A percentile compares a stretch with the other conserved stretches of the same genome.
Conservation (phyloP, 1,284 basidiomycete genomes). For the Marasmius sp. region DNA sequence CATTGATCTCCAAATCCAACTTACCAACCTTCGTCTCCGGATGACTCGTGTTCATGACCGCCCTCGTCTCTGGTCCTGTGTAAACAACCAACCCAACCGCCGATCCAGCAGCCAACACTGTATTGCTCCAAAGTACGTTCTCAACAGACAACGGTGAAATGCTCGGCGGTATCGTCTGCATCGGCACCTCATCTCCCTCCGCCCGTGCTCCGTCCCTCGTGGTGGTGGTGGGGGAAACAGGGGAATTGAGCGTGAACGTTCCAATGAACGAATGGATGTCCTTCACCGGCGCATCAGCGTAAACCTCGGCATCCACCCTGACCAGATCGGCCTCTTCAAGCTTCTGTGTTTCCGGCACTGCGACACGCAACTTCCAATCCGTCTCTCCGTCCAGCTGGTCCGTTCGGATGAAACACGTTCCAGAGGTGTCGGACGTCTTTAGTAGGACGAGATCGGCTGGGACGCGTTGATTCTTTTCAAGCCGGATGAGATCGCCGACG, state of each 20-base stretch:
- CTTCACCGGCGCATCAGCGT: conserved; percentile 93
- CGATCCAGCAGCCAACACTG: conserved; percentile 93
- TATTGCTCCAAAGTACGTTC: conserved; percentile 95
- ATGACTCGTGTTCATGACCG: conserved; percentile 99
- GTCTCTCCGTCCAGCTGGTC: conserved; percentile 99
- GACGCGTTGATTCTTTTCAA: conserved; percentile 97
- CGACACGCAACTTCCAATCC: conserved; percentile 96
- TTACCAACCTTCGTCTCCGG: conserved; percentile 94
- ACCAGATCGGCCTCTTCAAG: conserved; percentile 70
- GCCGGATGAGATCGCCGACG: conserved; percentile 88
- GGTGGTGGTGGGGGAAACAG: conserved; percentile 37
- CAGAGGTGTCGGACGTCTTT: conserved; percentile 82
- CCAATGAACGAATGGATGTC: conserved; percentile 97
- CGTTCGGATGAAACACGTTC: conserved; percentile 96
- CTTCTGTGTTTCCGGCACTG: conserved; percentile 83
- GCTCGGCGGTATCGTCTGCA: conserved; percentile 54
- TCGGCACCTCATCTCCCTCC: conserved; percentile 33
- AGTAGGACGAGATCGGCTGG: conserved; percentile 94
- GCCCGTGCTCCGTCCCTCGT: conserved; percentile 29
- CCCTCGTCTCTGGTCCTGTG: conserved; percentile 92
- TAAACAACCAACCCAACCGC: conserved; percentile 94
- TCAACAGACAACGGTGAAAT: conserved; percentile 87
- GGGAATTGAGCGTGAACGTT: conserved; percentile 78
- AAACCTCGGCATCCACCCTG: conserved; percentile 40
- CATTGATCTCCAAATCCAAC: conserved; percentile 93